Evolutionary conservation across 129 eudicot genomes (phyloP), one percentile per base, ranked within the genome.

Genomic region (Centrapalus pauciflorus): DNA sequence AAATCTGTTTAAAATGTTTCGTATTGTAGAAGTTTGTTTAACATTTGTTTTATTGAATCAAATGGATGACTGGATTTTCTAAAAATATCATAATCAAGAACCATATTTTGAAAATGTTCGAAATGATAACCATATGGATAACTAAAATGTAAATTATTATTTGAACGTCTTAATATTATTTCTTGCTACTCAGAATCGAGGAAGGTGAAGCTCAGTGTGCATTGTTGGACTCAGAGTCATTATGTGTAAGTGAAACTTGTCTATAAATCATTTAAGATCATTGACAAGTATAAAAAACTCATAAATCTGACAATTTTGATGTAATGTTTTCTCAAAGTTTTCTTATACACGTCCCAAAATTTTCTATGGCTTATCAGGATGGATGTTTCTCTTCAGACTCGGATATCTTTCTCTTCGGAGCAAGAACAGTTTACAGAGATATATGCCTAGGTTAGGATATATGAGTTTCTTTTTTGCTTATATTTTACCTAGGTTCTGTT

Each of bases 121-220:
- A 28, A 10, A 49, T 13, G 14, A 37, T 62, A 50, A 73, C 64
- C 28, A 37, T 2, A 41, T 64, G 56, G 40, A 43, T 9, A 25
- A 70, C 30, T 19, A 27, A 14, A 4, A 20, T 79, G 48, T 49
- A 26, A 30, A 30, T 28, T 55, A 13, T 58, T 28, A 64, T 40
- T 50, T 68, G 24, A 27, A 23, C 50, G n/a, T n/a, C n/a, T n/a
- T n/a, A n/a, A n/a, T n/a, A n/a, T n/a, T n/a, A n/a, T 46, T 64
- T 61, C 12, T 57, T 70, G 45, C 43, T 72, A 66, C 77, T 35
- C 84, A 93, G 99, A 70, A 67, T 94, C 46, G 99, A 94, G 75
- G 99, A 94, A 79, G 99, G 93, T 76, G 99, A 94, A 84, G 99
- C 99, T 73, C 96, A 94, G 38, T 94, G 99, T 70, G 99, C 97